phyloP scores from a whole-genome alignment of 2,329 filamentous ascomycete genomes.

The Cercospora nicotianae region DNA sequence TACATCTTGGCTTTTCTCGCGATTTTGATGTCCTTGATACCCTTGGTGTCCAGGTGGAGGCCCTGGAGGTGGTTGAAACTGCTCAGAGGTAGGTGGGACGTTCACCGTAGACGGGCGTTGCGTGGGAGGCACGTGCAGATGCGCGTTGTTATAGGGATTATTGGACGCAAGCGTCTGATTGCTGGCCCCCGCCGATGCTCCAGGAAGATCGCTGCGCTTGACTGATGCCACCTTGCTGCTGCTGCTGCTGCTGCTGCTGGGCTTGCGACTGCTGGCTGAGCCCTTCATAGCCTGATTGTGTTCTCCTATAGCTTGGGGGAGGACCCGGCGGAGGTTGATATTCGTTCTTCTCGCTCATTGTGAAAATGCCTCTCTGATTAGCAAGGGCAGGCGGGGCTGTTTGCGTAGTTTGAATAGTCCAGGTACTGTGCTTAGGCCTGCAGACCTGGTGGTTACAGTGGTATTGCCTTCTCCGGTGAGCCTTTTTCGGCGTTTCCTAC shows the following conservation, averaged over 20 bases:
- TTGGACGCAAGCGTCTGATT: constrained; percentile 21
- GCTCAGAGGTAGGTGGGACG: constrained; percentile 23
- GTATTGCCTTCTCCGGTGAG: constrained; percentile 4
- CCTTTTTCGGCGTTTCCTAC: constrained; percentile 12
- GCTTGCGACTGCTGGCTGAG: constrained; percentile 14
- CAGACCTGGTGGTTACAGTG: constrained; percentile 3
- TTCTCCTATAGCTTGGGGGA: constrained; percentile 25
- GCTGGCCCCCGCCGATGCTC: constrained; percentile 24
- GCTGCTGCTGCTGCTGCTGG: constrained; percentile 14
- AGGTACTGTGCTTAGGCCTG: constrained; percentile 8
- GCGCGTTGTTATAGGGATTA: constrained; percentile 27
- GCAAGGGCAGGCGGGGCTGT: constrained; percentile 19
- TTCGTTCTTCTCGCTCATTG: constrained; percentile 17
- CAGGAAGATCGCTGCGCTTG: constrained; percentile 20
- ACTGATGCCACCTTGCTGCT: constrained; percentile 3
- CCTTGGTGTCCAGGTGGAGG: constrained; percentile 24
- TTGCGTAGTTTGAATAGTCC: constrained; percentile 15
- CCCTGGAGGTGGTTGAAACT: constrained; percentile 37
- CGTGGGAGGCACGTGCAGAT: constrained; percentile 13
- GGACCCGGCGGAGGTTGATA: constrained; percentile 25
- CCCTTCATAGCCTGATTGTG: constrained; percentile 19
- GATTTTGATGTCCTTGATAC: constrained; percentile 26
- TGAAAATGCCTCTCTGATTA: neutral
- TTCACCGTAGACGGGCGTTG: constrained; percentile 24
- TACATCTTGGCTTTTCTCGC: constrained; percentile 19